Evolutionary conservation across 1,139 yeast genomes (phyloP).

Genomic region (Debaryomycetaceae sp.): DNA sequence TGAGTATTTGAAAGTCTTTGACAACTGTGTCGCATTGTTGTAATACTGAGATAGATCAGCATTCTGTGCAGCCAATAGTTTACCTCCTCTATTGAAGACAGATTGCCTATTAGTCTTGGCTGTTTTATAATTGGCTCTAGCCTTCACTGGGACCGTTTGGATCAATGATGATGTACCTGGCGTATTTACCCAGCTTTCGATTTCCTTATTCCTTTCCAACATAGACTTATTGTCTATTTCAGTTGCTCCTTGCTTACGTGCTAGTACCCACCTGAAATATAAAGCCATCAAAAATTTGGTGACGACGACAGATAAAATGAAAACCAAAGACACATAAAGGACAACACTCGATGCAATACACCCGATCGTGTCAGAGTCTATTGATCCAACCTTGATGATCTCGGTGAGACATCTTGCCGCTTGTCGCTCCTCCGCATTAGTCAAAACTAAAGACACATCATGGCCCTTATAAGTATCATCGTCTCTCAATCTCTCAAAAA

Average conservation of each 20-base stretch:
- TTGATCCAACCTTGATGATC: conserved; percentile 80
- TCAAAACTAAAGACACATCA: conserved; percentile 75
- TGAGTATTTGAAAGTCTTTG: conserved; percentile 47
- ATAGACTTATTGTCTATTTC: conserved; percentile 47
- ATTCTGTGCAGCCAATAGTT: conserved; percentile 39
- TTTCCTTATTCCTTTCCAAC: conserved; percentile 52
- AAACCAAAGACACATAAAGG: conserved; percentile 72
- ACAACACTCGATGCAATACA: conserved; percentile 90
- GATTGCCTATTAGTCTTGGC: conserved; percentile 42
- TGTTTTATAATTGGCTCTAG: conserved; percentile 48
- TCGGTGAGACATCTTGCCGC: conserved; percentile 85
- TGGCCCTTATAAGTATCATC: conserved; percentile 63
- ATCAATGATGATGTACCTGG: conserved; percentile 37
- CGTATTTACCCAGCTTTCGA: conserved; percentile 74
- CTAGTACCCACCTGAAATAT: conserved; percentile 80
- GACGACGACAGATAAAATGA: conserved; percentile 76
- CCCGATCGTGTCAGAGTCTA: conserved; percentile 91
- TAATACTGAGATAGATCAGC: conserved; percentile 39
- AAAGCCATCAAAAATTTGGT: conserved; percentile 81
- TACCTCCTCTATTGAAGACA: conserved; percentile 37
- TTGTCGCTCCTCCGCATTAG: conserved; percentile 64
- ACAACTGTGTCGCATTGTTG: conserved; percentile 30
- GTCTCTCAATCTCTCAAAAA: conserved; percentile 60
- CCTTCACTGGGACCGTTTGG: conserved; percentile 47
- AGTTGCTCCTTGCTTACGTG: conserved; percentile 78